These are phyloP conservation scores for Polytolypa hystricis DNA, from an alignment of 2,329 filamentous ascomycete species.

Conservation along the genomic window DNA sequence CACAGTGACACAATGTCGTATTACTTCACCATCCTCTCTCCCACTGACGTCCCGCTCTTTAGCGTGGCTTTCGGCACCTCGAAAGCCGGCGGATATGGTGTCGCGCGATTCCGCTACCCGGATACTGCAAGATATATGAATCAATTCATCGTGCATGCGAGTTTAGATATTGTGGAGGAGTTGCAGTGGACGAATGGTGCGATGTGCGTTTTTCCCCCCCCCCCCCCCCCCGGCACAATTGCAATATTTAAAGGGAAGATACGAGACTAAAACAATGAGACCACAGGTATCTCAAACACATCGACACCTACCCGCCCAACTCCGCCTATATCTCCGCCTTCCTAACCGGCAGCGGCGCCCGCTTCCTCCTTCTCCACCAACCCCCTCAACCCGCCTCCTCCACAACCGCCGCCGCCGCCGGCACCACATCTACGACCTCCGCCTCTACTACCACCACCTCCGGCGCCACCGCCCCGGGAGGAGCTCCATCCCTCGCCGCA, in stretches of 20 bases:
- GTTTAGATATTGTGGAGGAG: slow-evolving; percentile 90
- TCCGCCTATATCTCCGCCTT: slow-evolving; percentile 93
- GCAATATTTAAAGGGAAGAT: slow-evolving; percentile 6
- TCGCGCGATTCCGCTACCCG: slow-evolving; percentile 78
- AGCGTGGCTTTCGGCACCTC: slow-evolving; percentile 95
- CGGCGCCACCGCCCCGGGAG: slow-evolving; percentile 20
- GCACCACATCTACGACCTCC: slow-evolving; percentile 20
- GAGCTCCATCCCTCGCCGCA: background rate
- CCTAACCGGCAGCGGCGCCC: slow-evolving; percentile 81
- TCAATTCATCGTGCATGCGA: slow-evolving; percentile 92
- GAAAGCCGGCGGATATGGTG: slow-evolving; percentile 87
- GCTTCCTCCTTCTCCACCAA: slow-evolving; percentile 89
- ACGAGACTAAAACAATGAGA: background rate
- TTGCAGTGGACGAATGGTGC: slow-evolving; percentile 82
- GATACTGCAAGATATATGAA: slow-evolving; percentile 88
- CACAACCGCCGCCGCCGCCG: slow-evolving; percentile 32
- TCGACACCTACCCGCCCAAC: slow-evolving; percentile 77
- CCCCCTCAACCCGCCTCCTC: slow-evolving; percentile 45
- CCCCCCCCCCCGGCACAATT: too few relatives aligned
- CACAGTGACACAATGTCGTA: slow-evolving; percentile 92
- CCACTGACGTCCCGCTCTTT: slow-evolving; percentile 90
- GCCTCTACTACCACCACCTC: slow-evolving; percentile 22
- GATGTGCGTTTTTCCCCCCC: slow-evolving; percentile 47
- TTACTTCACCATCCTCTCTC: slow-evolving; percentile 95
- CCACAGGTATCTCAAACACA: slow-evolving; percentile 80